Conservation (phyloP, 2,329 filamentous ascomycete species). For the Dactylella cylindrospora region DNA sequence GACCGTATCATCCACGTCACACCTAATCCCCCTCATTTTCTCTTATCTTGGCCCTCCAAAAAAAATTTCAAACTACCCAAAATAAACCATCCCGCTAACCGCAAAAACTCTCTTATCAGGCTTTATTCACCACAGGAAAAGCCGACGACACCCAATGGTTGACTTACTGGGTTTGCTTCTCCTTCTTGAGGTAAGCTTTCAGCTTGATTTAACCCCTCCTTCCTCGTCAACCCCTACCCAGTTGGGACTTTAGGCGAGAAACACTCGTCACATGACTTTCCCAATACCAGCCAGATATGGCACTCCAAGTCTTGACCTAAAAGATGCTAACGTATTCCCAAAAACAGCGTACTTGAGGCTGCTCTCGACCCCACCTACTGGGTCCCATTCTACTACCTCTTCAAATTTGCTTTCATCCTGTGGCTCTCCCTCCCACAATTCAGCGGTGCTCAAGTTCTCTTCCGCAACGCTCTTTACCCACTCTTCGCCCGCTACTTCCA, state of each 20-base stretch:
- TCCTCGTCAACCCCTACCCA: neutral
- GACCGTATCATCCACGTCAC: neutral
- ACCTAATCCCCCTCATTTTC: neutral
- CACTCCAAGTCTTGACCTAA: too few species aligned
- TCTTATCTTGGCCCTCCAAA: neutral
- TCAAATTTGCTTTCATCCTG: conserved; percentile 97
- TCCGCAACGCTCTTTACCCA: conserved; percentile 92
- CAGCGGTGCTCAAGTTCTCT: conserved; percentile 94
- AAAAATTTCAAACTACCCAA: conserved; percentile 3
- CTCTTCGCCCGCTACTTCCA: conserved; percentile 91
- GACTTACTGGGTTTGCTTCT: conserved; percentile 82
- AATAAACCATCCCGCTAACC: conserved; percentile 20
- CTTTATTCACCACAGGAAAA: conserved; percentile 71
- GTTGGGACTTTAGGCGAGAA: conserved; percentile 30
- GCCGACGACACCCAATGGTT: conserved; percentile 75
- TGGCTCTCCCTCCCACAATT: conserved; percentile 97
- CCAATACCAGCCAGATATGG: too few species aligned
- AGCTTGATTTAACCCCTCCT: conserved; percentile 61
- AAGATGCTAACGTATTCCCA: conserved; percentile 31
- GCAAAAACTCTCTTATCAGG: conserved; percentile 52
- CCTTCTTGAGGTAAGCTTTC: conserved; percentile 62
- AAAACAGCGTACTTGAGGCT: conserved; percentile 70
- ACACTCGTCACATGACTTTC: conserved; percentile 41
- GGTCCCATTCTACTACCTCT: conserved; percentile 99
- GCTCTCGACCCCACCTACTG: conserved; percentile 83